Conservation (phyloP, 1,284 basidiomycete species). For the Earliella scabrosa region DNA sequence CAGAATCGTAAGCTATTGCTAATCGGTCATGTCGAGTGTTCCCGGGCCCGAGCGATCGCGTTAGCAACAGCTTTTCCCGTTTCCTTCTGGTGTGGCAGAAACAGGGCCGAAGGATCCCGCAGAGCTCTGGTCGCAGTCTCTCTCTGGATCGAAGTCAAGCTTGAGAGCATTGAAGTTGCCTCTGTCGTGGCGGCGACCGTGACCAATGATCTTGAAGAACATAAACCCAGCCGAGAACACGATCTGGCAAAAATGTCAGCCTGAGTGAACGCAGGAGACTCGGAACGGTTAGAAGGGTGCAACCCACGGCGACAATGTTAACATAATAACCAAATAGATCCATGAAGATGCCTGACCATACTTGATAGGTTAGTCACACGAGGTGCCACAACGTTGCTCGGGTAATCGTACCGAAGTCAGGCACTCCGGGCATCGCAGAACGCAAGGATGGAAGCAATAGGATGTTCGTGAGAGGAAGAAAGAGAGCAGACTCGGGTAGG, state of each 20-base stretch:
- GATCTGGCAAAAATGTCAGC: neutral
- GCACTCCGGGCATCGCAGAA: slow-evolving; percentile 10
- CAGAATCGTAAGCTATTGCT: no score
- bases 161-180: no score
- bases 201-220: slow-evolving; percentile 9
- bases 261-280: no score
- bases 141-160: no score
- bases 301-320: slow-evolving; percentile 6
- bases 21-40: no score
- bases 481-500: slow-evolving; percentile 8
- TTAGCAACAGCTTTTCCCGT: no score
- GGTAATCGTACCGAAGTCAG: slow-evolving; percentile 5
- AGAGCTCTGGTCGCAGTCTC: no score
- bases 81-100: no score
- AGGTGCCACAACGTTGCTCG: neutral
- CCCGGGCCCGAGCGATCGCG: no score
- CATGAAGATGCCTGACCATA: slow-evolving; percentile 7
- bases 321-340: slow-evolving; percentile 16
- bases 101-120: no score
- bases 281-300: neutral
- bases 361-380: no score
- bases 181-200: neutral
- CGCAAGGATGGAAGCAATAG: slow-evolving; percentile 9
- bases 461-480: slow-evolving; percentile 13
- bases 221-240: slow-evolving; percentile 13